A percentile compares a stretch with the other conserved stretches of the same genome.
Evolutionary conservation across 2,329 filamentous ascomycete genomes (phyloP).

Genomic region (Claviceps paspali): DNA sequence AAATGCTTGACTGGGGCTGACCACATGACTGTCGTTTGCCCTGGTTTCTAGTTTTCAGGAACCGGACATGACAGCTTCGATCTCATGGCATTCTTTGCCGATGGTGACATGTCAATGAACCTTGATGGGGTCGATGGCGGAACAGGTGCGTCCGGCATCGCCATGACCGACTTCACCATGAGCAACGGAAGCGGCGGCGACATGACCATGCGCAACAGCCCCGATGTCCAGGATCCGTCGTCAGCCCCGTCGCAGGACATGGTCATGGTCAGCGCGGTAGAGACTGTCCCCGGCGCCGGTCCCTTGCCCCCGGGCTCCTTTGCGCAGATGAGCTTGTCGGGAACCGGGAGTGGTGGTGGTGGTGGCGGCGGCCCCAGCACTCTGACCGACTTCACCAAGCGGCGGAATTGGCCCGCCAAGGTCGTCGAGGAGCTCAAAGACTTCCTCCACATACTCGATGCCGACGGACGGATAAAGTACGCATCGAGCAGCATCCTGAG

Average conservation of each 20-base stretch:
- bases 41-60: constrained; percentile 4
- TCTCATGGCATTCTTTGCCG: constrained; percentile 30
- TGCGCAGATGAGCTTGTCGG: constrained; percentile 17
- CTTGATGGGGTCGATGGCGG: constrained; percentile 27
- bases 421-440: constrained; percentile 84
- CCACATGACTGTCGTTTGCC: not conserved
- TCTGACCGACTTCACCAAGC: constrained; percentile 44
- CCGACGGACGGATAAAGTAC: constrained; percentile 71
- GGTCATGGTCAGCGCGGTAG: constrained; percentile 19
- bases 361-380: constrained; percentile 17
- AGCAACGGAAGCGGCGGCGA: constrained; percentile 9
- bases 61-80: constrained; percentile 19
- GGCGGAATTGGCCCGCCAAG: constrained; percentile 69
- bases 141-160: constrained; percentile 10
- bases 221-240: constrained; percentile 14
- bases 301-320: constrained; percentile 26
- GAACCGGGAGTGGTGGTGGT: constrained; percentile 3
- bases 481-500: constrained; percentile 63
- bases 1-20: not conserved
- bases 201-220: constrained; percentile 7
- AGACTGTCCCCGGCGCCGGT: constrained; percentile 26
- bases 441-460: constrained; percentile 73
- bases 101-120: constrained; percentile 26
- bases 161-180: constrained; percentile 11
- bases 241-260: constrained; percentile 14